Conservation (phyloP, 2,329 filamentous ascomycete genomes). For the Aspergillus sp. region DNA sequence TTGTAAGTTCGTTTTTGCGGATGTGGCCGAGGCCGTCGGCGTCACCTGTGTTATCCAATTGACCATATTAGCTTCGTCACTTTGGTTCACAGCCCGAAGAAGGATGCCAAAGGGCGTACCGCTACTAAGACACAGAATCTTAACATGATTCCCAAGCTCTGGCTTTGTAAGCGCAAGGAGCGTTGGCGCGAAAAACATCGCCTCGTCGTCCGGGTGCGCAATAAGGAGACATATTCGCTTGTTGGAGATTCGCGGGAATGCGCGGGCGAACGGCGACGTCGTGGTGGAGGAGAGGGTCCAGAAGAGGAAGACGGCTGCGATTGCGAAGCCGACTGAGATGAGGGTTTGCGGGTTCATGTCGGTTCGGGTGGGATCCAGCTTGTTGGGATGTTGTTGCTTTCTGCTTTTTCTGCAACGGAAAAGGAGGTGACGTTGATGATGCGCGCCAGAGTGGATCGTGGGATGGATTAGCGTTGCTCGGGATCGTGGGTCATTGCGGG, state of each 20-base stretch:
- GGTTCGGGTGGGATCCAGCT: background rate
- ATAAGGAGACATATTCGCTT: slow-evolving; percentile 92
- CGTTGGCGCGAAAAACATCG: slow-evolving; percentile 97
- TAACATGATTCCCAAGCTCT: slow-evolving; percentile 83
- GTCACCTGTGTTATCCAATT: slow-evolving; percentile 60
- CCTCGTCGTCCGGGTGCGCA: slow-evolving; percentile 96
- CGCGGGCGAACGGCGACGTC: slow-evolving; percentile 43
- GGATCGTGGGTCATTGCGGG: background rate
- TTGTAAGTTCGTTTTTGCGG: slow-evolving; percentile 79
- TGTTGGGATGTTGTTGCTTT: background rate
- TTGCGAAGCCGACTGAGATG: slow-evolving; percentile 37
- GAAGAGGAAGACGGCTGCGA: slow-evolving; percentile 50
- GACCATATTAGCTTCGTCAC: background rate
- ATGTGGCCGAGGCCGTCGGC: slow-evolving; percentile 85
- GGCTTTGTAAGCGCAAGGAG: slow-evolving; percentile 82
- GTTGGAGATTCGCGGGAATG: slow-evolving; percentile 68
- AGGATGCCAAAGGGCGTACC: slow-evolving; percentile 53
- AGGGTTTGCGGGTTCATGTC: slow-evolving; percentile 27
- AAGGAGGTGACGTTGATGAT: slow-evolving; percentile 8
- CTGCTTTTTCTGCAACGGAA: background rate
- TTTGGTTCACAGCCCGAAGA: background rate
- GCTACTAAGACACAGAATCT: slow-evolving; percentile 89
- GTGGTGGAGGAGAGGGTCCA: slow-evolving; percentile 47
- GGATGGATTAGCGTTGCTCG: background rate
- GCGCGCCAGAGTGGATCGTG: background rate